phyloP scores from a whole-genome alignment of 768 basidiomycete species.

The Phallus indusiatus region DNA sequence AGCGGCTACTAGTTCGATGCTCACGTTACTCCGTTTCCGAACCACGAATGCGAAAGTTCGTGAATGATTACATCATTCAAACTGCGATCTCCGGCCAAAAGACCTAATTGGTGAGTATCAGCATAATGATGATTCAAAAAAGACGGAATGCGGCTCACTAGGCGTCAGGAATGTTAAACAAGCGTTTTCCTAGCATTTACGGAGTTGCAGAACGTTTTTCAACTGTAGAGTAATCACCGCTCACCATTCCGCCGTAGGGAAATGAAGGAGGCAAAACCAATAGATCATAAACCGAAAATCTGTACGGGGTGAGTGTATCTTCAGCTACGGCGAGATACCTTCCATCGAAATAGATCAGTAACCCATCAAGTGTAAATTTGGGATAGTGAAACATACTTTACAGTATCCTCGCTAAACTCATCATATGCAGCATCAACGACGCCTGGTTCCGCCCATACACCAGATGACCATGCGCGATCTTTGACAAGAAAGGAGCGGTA shows the following conservation, averaged over 20 bases:
- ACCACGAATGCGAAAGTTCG: slow-evolving; percentile 83
- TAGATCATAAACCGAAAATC: slow-evolving; percentile 82
- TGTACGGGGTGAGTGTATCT: slow-evolving; percentile 61
- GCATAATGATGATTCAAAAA: no score
- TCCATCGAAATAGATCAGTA: background rate
- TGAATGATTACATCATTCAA: slow-evolving; percentile 87
- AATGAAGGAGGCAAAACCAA: slow-evolving; percentile 86
- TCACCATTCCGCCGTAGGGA: slow-evolving; percentile 86
- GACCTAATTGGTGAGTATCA: slow-evolving; percentile 32
- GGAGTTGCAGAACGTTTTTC: background rate
- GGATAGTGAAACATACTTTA: slow-evolving; percentile 36
- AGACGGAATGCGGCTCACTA: no score
- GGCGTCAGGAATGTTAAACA: slow-evolving; percentile 86
- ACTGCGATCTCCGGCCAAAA: slow-evolving; percentile 79
- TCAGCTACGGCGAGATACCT: slow-evolving; percentile 77
- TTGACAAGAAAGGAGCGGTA: slow-evolving; percentile 58
- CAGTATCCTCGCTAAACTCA: slow-evolving; percentile 86
- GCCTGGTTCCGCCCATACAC: slow-evolving; percentile 89
- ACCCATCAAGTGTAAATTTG: background rate
- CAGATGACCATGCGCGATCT: slow-evolving; percentile 66
- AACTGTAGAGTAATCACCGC: slow-evolving; percentile 13
- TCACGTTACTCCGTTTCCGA: slow-evolving; percentile 82
- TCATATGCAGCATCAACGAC: slow-evolving; percentile 66
- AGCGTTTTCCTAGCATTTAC: slow-evolving; percentile 76
- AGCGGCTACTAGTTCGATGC: slow-evolving; percentile 13